Base-by-base conservation (phyloP, 371 early-diverging fungal species). In the Dipsacomyces acuminosporus region DNA sequence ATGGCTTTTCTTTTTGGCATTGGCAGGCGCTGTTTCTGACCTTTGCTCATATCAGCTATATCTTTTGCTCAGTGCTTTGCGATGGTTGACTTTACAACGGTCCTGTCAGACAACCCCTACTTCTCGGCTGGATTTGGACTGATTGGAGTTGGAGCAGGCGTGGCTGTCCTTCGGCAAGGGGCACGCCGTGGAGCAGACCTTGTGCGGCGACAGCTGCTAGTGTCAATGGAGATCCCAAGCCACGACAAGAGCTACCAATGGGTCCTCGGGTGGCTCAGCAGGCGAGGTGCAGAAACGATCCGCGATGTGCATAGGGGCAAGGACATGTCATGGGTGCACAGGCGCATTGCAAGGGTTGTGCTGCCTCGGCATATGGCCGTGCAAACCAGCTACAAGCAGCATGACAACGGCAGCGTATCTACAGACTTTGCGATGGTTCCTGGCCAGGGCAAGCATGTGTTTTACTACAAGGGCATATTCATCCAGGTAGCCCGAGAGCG, bases 41-140 rank as follows among this genome's bases (percentile, higher is more conserved):
- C n/a, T n/a, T n/a, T n/a, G n/a, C n/a, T n/a, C n/a, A n/a, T n/a
- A 34, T 34, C 34, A 7, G 7, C 34, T 34, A 43, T 11, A 43
- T n/a, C 20, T 26, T 30, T 45, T 34, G 7, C 34, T 14, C n/a
- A n/a, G n/a, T n/a, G n/a, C n/a, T n/a, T 5, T 38, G n/a, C 38
- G 34, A 69, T 70, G 70, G 60, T 65, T 21, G 70, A 70, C 8
- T 41, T 70, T 33, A 8, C 73, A 9, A 20, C 56, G 24, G 47
- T 70, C 26, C 50, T 74, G 11, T 33, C 62, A 1, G 65, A 60
- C 44, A 96, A 96, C 51, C 96, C 96, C 9, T 87, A 90, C 63
- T 96, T 96, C 56, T 90, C 94, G 2, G 96, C 96, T 1, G 95
- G 95, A 6, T 86, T 91, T 49, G 98, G 98, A 3, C 73, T 98